phyloP scores from a whole-genome alignment of 345 rosid species.

The Gossypium bickii region DNA sequence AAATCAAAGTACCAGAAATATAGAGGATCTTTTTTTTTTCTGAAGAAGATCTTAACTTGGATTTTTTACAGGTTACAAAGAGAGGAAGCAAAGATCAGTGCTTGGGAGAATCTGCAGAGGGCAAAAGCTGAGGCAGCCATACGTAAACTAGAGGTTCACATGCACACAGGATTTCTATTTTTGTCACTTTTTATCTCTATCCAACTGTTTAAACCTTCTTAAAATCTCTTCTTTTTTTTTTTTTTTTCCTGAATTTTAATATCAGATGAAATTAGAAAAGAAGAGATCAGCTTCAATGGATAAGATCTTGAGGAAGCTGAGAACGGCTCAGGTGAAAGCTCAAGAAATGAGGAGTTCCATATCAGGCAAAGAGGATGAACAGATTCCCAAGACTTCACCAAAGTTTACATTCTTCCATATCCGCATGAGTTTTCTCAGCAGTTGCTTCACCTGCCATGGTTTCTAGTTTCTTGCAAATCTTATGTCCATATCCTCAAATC shows the following conservation, averaged over 20 bases:
- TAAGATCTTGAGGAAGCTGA: constrained; percentile 70
- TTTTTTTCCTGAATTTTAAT: constrained; percentile 2
- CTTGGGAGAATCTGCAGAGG: constrained; percentile 96
- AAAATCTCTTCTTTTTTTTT: neutral
- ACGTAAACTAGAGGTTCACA: constrained; percentile 73
- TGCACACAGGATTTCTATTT: neutral
- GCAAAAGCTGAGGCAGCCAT: constrained; percentile 98
- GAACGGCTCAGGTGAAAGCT: constrained; percentile 57
- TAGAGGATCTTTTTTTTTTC: neutral
- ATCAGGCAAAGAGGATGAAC: constrained; percentile 26
- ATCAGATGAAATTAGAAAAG: constrained; percentile 82
- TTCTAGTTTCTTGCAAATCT: constrained; percentile 8
- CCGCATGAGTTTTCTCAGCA: constrained; percentile 31
- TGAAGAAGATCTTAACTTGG: neutral
- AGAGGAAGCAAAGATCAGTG: constrained; percentile 86
- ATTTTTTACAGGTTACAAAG: constrained; percentile 54
- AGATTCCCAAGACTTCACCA: constrained; percentile 30
- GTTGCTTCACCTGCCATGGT: constrained; percentile 54
- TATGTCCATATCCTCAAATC: neutral
- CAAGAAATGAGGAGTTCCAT: constrained; percentile 71
- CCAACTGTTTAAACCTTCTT: neutral
- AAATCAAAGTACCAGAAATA: neutral
- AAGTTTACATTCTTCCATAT: constrained; percentile 33
- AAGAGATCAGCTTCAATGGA: constrained; percentile 83
- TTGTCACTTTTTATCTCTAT: neutral